These are phyloP conservation scores for Passalora sequoiae DNA, from an alignment of 2,329 filamentous ascomycete species.

Conservation along the genomic window DNA sequence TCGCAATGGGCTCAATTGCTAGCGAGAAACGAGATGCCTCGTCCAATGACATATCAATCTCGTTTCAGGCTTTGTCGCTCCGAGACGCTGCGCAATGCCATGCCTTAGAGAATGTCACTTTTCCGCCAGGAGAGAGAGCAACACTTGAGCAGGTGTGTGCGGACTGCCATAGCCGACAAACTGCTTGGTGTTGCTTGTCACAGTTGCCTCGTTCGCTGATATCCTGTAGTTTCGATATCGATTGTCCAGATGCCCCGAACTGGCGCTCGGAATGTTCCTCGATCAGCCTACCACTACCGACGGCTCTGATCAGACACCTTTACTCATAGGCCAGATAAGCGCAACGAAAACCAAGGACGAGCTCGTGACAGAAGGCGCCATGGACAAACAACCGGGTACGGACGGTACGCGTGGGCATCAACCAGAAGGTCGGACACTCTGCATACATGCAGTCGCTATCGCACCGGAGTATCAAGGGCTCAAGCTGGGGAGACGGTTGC, in stretches of 20 bases:
- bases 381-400: constrained; percentile 57
- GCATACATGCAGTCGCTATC: constrained; percentile 59
- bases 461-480: constrained; percentile 7
- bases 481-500: constrained; percentile 7
- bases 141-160: not conserved
- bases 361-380: constrained; percentile 66
- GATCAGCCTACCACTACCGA: not conserved
- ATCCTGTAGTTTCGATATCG: not conserved
- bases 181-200: too few relatives aligned
- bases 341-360: constrained; percentile 61
- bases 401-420: constrained; percentile 56
- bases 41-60: too few relatives aligned
- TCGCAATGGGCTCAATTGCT: not conserved
- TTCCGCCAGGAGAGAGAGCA: not conserved
- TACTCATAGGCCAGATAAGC: constrained; percentile 62
- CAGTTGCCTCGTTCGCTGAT: not conserved
- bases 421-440: constrained; percentile 65
- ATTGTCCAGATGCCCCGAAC: not conserved
- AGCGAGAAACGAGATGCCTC: not conserved
- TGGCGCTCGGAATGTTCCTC: not conserved
- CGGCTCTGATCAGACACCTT: too few relatives aligned
- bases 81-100: not conserved
- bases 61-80: not conserved
- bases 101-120: constrained; percentile 1
- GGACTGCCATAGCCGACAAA: too few relatives aligned